phyloP scores from a whole-genome alignment of 352 stramenopile genomes.

The Phytophthora vignae region DNA sequence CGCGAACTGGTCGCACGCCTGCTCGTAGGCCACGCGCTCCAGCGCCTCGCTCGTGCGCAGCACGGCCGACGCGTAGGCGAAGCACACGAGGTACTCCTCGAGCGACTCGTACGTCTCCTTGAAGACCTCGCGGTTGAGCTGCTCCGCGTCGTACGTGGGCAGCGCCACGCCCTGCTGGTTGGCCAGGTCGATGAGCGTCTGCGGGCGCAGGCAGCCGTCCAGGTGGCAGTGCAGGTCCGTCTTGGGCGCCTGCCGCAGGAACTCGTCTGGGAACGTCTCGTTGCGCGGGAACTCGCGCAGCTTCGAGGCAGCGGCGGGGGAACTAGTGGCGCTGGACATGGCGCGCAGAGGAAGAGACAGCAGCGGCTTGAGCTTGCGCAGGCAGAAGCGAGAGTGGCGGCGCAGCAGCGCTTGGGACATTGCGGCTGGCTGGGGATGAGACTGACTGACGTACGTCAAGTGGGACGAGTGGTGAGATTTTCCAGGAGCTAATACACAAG shows the following conservation, averaged over 20 bases:
- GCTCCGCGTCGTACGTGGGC: conserved; percentile 75
- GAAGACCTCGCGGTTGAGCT: conserved; percentile 74
- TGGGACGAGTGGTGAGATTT: neutral
- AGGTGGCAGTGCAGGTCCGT: conserved; percentile 90
- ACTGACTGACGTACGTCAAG: neutral
- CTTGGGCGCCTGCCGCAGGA: conserved; percentile 78
- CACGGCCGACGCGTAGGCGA: conserved; percentile 78
- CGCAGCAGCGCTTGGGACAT: conserved; percentile 3
- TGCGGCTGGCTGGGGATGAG: neutral
- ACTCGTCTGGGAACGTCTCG: conserved; percentile 68
- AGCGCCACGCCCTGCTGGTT: conserved; percentile 70
- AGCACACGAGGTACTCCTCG: conserved; percentile 89
- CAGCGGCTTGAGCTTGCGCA: neutral
- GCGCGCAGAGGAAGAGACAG: neutral
- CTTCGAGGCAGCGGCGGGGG: no score
- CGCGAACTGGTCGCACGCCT: conserved; percentile 80
- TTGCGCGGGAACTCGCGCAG: conserved; percentile 59
- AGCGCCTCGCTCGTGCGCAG: conserved; percentile 66
- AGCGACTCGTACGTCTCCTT: conserved; percentile 84
- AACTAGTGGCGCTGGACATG: conserved; percentile 13
- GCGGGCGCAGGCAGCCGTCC: conserved; percentile 80
- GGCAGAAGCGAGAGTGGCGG: conserved; percentile 27
- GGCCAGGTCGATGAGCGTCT: conserved; percentile 89
- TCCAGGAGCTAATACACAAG: no score
- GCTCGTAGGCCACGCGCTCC: conserved; percentile 89